These are phyloP conservation scores for Phylloporus sp. DNA, from an alignment of 768 basidiomycete genomes.

Conservation along the genomic window DNA sequence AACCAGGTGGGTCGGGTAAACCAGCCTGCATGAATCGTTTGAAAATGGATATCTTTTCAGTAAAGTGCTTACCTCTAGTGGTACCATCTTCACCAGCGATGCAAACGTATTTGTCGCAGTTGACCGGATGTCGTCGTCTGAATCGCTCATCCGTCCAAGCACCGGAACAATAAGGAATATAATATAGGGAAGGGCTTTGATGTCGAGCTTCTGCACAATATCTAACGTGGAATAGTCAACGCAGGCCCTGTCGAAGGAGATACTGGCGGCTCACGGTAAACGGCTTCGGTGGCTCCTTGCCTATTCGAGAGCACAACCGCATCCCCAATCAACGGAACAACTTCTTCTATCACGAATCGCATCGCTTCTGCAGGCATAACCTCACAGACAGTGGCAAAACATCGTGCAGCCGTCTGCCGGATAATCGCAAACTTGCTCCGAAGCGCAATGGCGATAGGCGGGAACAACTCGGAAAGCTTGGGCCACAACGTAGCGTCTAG, in stretches of 20 bases:
- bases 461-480: constrained; percentile 69
- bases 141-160: constrained; percentile 95
- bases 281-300: constrained; percentile 86
- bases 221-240: constrained; percentile 45
- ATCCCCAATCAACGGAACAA: constrained; percentile 82
- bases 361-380: constrained; percentile 84
- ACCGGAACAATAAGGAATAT: constrained; percentile 96
- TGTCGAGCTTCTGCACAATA: constrained; percentile 85
- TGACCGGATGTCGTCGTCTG: constrained; percentile 86
- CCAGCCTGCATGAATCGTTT: constrained; percentile 59
- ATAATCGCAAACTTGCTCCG: constrained; percentile 87
- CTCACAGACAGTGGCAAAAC: constrained; percentile 84
- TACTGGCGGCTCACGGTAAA: constrained; percentile 72
- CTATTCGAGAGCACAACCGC: constrained; percentile 67
- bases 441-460: constrained; percentile 71
- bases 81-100: constrained; percentile 96
- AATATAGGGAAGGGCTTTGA: constrained; percentile 93
- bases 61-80: constrained; percentile 69
- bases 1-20: constrained; percentile 92
- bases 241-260: background rate
- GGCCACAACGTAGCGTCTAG: constrained; percentile 69
- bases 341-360: constrained; percentile 81
- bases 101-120: constrained; percentile 98
- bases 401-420: constrained; percentile 81
- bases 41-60: background rate